A percentile compares a stretch with the other conserved stretches of the same genome.
phyloP scores from a whole-genome alignment of 108 stramenopile genomes.

The Pseudonitzschia pungens region DNA sequence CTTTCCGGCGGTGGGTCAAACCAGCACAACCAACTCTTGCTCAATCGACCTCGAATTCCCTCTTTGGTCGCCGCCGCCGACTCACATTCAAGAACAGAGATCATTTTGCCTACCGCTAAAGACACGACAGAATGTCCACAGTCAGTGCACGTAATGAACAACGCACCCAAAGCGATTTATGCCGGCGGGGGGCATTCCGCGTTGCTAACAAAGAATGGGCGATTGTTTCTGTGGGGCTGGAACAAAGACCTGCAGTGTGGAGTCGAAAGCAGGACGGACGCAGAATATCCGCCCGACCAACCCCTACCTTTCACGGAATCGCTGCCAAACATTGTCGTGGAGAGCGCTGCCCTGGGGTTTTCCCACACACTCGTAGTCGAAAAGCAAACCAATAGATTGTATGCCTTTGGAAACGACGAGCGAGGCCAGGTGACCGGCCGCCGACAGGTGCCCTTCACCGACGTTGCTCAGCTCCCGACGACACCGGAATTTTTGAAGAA shows the following conservation, averaged over 20 bases:
- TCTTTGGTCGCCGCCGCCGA: constrained; percentile 46
- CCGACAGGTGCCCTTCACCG: constrained; percentile 1
- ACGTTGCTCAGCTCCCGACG: constrained; percentile 10
- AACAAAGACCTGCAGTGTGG: constrained; percentile 77
- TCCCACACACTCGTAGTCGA: constrained; percentile 77
- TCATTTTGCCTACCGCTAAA: constrained; percentile 50
- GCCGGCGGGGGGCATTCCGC: constrained; percentile 83
- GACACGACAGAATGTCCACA: constrained; percentile 3
- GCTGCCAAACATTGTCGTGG: constrained; percentile 52
- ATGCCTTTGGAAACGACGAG: constrained; percentile 69
- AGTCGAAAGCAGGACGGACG: background rate
- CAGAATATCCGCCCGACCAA: background rate
- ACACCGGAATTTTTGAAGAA: constrained; percentile 30
- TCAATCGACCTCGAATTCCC: constrained; percentile 31
- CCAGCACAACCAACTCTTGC: constrained; percentile 74
- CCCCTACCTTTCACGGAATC: constrained; percentile 31
- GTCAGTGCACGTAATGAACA: too few species aligned
- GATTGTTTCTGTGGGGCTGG: constrained; percentile 83
- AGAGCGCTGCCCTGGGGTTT: constrained; percentile 60
- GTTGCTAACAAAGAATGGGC: constrained; percentile 57
- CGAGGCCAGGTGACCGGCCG: constrained; percentile 60
- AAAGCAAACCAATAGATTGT: constrained; percentile 53
- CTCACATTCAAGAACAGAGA: constrained; percentile 58
- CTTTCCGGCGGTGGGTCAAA: constrained; percentile 78
- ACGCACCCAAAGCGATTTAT: constrained; percentile 41